Evolutionary conservation across 164 flowering plant species (phyloP).

Genomic region (Houttuynia cordata): DNA sequence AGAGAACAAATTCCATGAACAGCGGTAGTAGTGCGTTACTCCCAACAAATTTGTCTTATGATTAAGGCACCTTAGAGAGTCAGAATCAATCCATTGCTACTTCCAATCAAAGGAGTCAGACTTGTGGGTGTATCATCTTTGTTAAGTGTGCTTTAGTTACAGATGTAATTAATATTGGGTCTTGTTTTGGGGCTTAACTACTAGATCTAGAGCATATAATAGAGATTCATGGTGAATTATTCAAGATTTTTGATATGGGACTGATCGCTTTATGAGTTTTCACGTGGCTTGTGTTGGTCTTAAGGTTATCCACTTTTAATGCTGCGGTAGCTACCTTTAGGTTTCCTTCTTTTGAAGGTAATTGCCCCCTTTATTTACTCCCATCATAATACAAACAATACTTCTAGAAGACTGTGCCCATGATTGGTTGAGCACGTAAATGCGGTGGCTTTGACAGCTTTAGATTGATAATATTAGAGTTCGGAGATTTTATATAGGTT

Average conservation of each 20-base stretch:
- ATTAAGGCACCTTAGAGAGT: too few relatives aligned
- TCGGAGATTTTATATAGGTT: too few relatives aligned
- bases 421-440: conserved; percentile 6
- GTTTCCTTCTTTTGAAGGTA: conserved; percentile 11
- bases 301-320: conserved; percentile 5
- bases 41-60: conserved; percentile 43
- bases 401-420: conserved; percentile 7
- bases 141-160: not conserved
- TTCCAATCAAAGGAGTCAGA: not conserved
- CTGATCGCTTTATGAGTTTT: not conserved
- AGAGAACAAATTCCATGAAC: conserved; percentile 38
- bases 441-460: conserved; percentile 11
- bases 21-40: conserved; percentile 24
- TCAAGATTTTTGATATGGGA: not conserved
- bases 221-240: not conserved
- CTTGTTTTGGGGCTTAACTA: not conserved
- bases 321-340: conserved; percentile 11
- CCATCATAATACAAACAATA: conserved; percentile 24
- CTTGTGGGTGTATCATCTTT: too few relatives aligned
- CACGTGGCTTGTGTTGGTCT: conserved; percentile 5
- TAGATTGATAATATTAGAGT: conserved; percentile 7
- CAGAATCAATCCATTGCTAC: not conserved
- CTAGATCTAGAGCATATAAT: not conserved
- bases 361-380: conserved; percentile 23
- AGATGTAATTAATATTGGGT: not conserved